Percentiles rank a stretch among this genome's conserved stretches.
These are phyloP conservation scores for Trichoderma guizhouense DNA, from an alignment of 2,329 filamentous ascomycete genomes.

Conservation along the genomic window DNA sequence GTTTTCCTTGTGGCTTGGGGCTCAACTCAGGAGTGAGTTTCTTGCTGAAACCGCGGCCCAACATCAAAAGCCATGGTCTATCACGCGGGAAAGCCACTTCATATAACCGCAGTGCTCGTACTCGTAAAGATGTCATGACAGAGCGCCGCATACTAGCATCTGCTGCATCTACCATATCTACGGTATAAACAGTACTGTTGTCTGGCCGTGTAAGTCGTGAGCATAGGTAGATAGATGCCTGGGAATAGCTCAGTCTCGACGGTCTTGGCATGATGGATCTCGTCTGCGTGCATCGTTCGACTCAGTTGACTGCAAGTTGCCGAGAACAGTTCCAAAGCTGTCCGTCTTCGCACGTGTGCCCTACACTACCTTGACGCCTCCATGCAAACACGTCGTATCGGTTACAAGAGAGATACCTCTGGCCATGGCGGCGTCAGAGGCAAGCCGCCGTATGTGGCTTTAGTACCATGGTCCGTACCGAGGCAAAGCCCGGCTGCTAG, in stretches of 20 bases:
- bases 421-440: not conserved
- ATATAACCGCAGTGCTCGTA: not conserved
- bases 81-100: not conserved
- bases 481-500: not conserved
- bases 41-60: not conserved
- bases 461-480: not conserved
- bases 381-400: not conserved
- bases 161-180: not conserved
- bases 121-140: not conserved
- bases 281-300: not conserved
- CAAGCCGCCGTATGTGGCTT: not conserved
- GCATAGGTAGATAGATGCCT: not conserved
- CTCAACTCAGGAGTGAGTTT: not conserved
- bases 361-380: not conserved
- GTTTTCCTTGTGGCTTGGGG: not conserved
- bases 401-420: not conserved
- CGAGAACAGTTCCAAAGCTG: not conserved
- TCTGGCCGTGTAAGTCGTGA: not conserved
- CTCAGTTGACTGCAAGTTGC: not conserved
- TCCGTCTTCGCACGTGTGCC: not conserved
- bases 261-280: not conserved
- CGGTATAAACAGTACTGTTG: not conserved
- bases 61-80: not conserved
- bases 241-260: not conserved
- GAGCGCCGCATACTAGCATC: too few species aligned